phyloP scores from a whole-genome alignment of 1,139 yeast species.

The Maudiozyma humilis region DNA sequence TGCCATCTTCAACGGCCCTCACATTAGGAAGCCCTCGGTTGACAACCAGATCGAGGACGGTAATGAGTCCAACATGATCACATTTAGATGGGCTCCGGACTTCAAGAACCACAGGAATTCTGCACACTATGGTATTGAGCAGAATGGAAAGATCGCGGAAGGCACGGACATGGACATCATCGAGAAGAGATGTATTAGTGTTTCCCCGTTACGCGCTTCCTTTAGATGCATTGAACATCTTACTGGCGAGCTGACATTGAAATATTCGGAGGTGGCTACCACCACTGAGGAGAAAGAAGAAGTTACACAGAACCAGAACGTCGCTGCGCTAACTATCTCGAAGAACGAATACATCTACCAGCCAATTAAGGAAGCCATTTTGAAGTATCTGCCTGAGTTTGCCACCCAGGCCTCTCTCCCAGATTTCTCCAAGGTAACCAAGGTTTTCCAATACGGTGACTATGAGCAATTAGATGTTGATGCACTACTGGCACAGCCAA shows the following conservation, averaged over 20 bases:
- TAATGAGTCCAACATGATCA: conserved; percentile 34
- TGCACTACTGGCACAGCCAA: conserved; percentile 29
- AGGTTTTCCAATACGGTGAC: conserved; percentile 72
- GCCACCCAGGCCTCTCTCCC: conserved; percentile 15
- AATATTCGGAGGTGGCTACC: conserved; percentile 3
- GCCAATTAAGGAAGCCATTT: conserved; percentile 43
- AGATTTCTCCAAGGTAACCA: conserved; percentile 12
- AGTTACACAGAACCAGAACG: background rate
- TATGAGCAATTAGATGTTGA: conserved; percentile 86
- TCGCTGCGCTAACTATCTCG: conserved; percentile 29
- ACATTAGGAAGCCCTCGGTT: conserved; percentile 24
- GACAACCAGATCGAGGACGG: conserved; percentile 39
- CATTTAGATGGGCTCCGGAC: conserved; percentile 78
- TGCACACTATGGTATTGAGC: conserved; percentile 37
- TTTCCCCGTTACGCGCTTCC: conserved; percentile 76
- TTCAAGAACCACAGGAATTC: conserved; percentile 60
- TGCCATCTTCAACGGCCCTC: conserved; percentile 41
- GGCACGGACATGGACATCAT: conserved; percentile 37
- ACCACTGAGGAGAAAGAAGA: background rate
- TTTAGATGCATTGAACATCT: conserved; percentile 49
- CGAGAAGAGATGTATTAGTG: conserved; percentile 48
- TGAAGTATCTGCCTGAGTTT: conserved; percentile 27
- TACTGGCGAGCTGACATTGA: conserved; percentile 47
- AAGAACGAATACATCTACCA: conserved; percentile 47
- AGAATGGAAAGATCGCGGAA: background rate